These are phyloP conservation scores for Fusarium sororula DNA, from an alignment of 2,329 filamentous ascomycete genomes.

Conservation along the genomic window DNA sequence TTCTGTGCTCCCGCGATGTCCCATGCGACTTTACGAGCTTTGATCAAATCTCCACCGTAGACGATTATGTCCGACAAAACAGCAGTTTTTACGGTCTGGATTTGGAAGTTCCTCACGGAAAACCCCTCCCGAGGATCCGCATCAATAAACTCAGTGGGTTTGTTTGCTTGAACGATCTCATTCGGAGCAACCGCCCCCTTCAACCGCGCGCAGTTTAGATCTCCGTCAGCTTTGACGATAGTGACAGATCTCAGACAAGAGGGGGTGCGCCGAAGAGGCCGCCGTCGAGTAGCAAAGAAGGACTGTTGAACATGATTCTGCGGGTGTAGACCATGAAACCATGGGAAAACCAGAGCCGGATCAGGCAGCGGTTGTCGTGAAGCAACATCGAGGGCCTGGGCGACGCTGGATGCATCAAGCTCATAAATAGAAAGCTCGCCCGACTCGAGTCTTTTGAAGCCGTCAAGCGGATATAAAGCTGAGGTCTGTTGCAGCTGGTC, in stretches of 20 bases:
- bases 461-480: slow-evolving; percentile 77
- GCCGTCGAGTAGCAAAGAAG: slow-evolving; percentile 85
- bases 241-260: slow-evolving; percentile 83
- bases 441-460: slow-evolving; percentile 62
- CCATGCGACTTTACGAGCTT: slow-evolving; percentile 71
- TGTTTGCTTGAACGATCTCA: slow-evolving; percentile 72
- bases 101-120: slow-evolving; percentile 96
- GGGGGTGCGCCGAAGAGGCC: slow-evolving; percentile 72
- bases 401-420: slow-evolving; percentile 74
- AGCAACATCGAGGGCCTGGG: slow-evolving; percentile 77
- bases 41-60: slow-evolving; percentile 78
- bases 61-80: slow-evolving; percentile 91
- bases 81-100: slow-evolving; percentile 88
- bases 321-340: slow-evolving; percentile 92
- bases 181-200: slow-evolving; percentile 87
- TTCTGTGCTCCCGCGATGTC: slow-evolving; percentile 80
- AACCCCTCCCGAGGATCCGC: slow-evolving; percentile 90
- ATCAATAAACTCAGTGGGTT: slow-evolving; percentile 74
- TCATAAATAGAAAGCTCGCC: slow-evolving; percentile 73
- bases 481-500: slow-evolving; percentile 68
- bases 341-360: slow-evolving; percentile 89
- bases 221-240: slow-evolving; percentile 87
- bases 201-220: slow-evolving; percentile 76
- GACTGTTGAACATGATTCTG: slow-evolving; percentile 88
- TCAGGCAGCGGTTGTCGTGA: slow-evolving; percentile 85